A percentile compares a stretch with the other conserved stretches of the same genome.
phyloP scores from a whole-genome alignment of 768 basidiomycete species.

The Pulveroboletus sp. region DNA sequence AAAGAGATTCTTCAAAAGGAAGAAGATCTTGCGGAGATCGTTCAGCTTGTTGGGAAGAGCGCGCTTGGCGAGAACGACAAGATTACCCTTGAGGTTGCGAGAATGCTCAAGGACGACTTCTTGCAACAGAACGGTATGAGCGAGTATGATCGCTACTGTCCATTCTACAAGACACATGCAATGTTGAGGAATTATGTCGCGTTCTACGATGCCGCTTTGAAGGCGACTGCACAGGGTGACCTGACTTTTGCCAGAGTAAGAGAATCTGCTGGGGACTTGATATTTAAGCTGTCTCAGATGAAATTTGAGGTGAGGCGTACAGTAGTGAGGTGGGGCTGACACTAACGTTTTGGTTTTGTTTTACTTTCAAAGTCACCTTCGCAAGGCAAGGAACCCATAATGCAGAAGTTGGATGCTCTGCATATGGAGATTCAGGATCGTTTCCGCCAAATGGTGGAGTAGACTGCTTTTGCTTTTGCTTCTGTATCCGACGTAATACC shows the following conservation, averaged over 20 bases:
- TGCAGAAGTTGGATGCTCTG: slow-evolving; percentile 75
- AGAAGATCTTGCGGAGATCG: slow-evolving; percentile 97
- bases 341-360: slow-evolving; percentile 9
- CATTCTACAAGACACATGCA: slow-evolving; percentile 96
- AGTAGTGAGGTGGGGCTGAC: background rate
- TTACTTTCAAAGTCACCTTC: slow-evolving; percentile 67
- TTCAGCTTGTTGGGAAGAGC: slow-evolving; percentile 98
- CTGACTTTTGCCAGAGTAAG: slow-evolving; percentile 84
- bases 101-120: slow-evolving; percentile 97
- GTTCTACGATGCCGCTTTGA: slow-evolving; percentile 88
- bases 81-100: slow-evolving; percentile 94
- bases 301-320: slow-evolving; percentile 80
- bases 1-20: slow-evolving; percentile 99
- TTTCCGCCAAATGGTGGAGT: slow-evolving; percentile 84
- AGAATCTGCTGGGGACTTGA: slow-evolving; percentile 79
- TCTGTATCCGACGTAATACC: slow-evolving; percentile 26
- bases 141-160: slow-evolving; percentile 95
- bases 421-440: slow-evolving; percentile 88
- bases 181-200: slow-evolving; percentile 95
- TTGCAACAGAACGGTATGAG: slow-evolving; percentile 99
- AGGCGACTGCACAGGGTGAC: slow-evolving; percentile 78
- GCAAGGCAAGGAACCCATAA: slow-evolving; percentile 80
- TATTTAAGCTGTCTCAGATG: slow-evolving; percentile 99
- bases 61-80: slow-evolving; percentile 97
- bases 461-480: slow-evolving; percentile 20